phyloP scores from a whole-genome alignment of 176 grass and related monocot species.

The Carex kokanica region DNA sequence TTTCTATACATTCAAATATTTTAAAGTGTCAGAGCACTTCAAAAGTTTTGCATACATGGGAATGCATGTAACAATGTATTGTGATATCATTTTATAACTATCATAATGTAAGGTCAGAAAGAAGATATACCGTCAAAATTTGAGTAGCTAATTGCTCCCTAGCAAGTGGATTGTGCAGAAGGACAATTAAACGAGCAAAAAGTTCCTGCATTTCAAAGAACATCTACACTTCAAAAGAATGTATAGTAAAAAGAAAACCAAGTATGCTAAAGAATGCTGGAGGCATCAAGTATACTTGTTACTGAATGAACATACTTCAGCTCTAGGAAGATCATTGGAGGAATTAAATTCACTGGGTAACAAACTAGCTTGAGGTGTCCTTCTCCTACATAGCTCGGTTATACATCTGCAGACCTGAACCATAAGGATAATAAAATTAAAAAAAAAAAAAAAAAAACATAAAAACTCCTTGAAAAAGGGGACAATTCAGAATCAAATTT shows the following conservation, averaged over 20 bases:
- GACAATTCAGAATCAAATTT: constrained; percentile 12
- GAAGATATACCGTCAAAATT: constrained; percentile 70
- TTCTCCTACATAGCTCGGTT: constrained; percentile 89
- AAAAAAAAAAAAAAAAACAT: too few relatives aligned
- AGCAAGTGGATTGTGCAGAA: constrained; percentile 92
- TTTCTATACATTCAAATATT: not conserved
- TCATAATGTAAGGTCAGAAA: constrained; percentile 17
- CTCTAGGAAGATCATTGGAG: constrained; percentile 63
- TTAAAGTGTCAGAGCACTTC: not conserved
- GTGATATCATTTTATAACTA: not conserved
- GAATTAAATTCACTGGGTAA: constrained; percentile 67
- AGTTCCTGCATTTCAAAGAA: constrained; percentile 64
- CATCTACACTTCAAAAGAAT: constrained; percentile 27
- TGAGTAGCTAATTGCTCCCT: constrained; percentile 81
- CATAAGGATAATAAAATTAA: constrained; percentile 20
- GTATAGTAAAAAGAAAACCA: constrained; percentile 21
- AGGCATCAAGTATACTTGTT: not conserved
- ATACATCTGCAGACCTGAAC: constrained; percentile 96
- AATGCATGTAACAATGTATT: not conserved
- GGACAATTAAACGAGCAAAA: constrained; percentile 92
- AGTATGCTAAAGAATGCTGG: not conserved
- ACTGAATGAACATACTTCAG: constrained; percentile 54
- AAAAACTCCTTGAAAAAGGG: constrained; percentile 8
- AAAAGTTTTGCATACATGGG: not conserved
- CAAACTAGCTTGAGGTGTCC: constrained; percentile 53